Evolutionary conservation across 257 asterid genomes (phyloP).

Genomic region (Nicotiana sylvestris): DNA sequence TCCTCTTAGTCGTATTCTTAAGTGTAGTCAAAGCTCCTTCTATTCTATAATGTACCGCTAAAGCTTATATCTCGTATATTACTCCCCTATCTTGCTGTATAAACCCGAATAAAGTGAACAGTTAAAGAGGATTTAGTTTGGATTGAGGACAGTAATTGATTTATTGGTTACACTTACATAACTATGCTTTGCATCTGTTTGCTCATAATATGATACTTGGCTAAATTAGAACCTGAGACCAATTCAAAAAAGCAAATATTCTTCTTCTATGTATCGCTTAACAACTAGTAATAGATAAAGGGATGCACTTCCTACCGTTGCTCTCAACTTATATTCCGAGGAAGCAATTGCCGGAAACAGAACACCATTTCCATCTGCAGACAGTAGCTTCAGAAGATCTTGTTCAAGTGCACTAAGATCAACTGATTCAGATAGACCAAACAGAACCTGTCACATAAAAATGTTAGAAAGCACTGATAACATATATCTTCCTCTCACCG

Average conservation of each 20-base stretch:
- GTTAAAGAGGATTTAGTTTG: too few species aligned
- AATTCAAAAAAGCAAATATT: neutral
- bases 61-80: neutral
- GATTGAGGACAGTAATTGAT: neutral
- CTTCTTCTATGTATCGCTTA: neutral
- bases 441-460: slow-evolving; percentile 53
- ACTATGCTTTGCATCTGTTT: neutral
- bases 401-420: slow-evolving; percentile 67
- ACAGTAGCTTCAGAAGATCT: slow-evolving; percentile 57
- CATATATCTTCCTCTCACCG: neutral
- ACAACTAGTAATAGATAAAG: neutral
- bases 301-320: slow-evolving; percentile 50
- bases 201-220: neutral
- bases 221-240: neutral
- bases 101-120: too few species aligned
- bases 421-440: slow-evolving; percentile 71
- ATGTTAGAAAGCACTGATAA: neutral
- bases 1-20: neutral
- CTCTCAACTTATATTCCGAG: slow-evolving; percentile 72
- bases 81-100: neutral
- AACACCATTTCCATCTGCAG: slow-evolving; percentile 39
- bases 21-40: neutral
- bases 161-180: neutral
- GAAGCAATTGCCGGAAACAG: slow-evolving; percentile 68
- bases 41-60: neutral